Percentiles rank a stretch among this genome's conserved stretches.
Conservation (phyloP, 2,329 filamentous ascomycete species). For the Penicillium psychrosexuale region DNA sequence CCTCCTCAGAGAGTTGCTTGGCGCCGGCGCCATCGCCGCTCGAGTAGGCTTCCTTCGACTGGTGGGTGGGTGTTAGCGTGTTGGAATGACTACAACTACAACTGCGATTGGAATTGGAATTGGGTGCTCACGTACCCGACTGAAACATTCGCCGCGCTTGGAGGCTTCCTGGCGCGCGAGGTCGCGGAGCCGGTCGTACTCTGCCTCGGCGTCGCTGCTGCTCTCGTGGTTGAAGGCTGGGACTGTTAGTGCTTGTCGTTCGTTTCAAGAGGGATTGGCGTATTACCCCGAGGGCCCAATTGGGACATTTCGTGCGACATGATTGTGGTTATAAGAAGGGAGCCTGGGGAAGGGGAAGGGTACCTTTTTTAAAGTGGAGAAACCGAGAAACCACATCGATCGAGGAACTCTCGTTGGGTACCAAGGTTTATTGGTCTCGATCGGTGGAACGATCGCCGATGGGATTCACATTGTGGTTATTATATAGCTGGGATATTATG, state of each 20-base stretch:
- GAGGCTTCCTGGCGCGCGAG: conserved; percentile 76
- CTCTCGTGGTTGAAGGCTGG: conserved; percentile 73
- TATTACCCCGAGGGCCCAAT: conserved; percentile 40
- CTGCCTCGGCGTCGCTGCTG: conserved; percentile 67
- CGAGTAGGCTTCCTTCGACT: conserved; percentile 68
- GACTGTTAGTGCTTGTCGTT: neutral
- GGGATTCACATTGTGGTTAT: neutral
- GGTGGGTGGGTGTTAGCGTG: conserved; percentile 47
- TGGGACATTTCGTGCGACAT: conserved; percentile 47
- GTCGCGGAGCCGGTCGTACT: conserved; percentile 88
- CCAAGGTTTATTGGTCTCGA: conserved; percentile 3
- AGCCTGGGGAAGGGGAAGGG: neutral
- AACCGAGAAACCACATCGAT: conserved; percentile 23
- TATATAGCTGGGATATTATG: too few species aligned
- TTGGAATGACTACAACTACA: neutral
- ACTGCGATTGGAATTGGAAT: neutral
- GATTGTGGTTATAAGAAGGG: neutral
- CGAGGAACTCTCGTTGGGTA: conserved; percentile 4
- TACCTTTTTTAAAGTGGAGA: conserved; percentile 10
- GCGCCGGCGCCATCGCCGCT: conserved; percentile 79
- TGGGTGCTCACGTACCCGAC: conserved; percentile 51
- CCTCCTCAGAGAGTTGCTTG: conserved; percentile 78
- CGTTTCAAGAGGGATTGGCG: conserved; percentile 2
- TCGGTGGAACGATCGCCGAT: neutral
- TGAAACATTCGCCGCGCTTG: conserved; percentile 75